These are phyloP conservation scores for Serpula lacrymans DNA, from an alignment of 768 basidiomycete genomes.

Conservation along the genomic window DNA sequence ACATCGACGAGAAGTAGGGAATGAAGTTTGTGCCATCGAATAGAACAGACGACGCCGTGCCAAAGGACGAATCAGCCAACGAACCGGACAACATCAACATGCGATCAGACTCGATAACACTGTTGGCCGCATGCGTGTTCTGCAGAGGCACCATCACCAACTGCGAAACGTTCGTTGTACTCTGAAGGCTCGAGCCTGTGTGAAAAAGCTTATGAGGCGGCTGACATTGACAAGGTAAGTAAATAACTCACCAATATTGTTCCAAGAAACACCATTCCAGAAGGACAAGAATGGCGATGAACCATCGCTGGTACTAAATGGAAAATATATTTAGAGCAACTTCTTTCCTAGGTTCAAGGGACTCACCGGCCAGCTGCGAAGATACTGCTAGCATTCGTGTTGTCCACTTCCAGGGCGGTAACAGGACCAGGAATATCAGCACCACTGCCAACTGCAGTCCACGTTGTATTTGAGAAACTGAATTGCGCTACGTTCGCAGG, in stretches of 20 bases:
- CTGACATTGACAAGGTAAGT: not conserved
- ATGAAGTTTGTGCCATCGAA: constrained; percentile 82
- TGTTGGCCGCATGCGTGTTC: constrained; percentile 65
- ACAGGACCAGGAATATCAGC: constrained; percentile 81
- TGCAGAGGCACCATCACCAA: constrained; percentile 88
- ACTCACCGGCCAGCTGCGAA: constrained; percentile 86
- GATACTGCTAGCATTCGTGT: constrained; percentile 74
- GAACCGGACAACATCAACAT: constrained; percentile 87
- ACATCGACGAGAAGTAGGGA: constrained; percentile 75
- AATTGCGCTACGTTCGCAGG: constrained; percentile 73
- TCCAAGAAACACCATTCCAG: constrained; percentile 86
- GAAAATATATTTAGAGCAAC: constrained; percentile 4
- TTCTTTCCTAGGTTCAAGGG: not conserved
- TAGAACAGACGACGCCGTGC: constrained; percentile 79
- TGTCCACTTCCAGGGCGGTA: constrained; percentile 83
- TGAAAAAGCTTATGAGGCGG: constrained; percentile 6
- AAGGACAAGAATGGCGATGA: constrained; percentile 69
- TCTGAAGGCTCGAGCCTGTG: constrained; percentile 56
- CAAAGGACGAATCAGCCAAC: constrained; percentile 64
- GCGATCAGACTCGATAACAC: constrained; percentile 77
- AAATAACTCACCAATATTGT: constrained; percentile 48
- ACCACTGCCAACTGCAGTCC: constrained; percentile 64
- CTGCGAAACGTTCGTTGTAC: constrained; percentile 69
- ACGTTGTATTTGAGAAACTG: constrained; percentile 67
- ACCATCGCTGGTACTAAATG: constrained; percentile 50